Percentiles rank a stretch among this genome's conserved stretches.
Conservation (phyloP, 768 basidiomycete genomes). For the Asterophora parasitica region DNA sequence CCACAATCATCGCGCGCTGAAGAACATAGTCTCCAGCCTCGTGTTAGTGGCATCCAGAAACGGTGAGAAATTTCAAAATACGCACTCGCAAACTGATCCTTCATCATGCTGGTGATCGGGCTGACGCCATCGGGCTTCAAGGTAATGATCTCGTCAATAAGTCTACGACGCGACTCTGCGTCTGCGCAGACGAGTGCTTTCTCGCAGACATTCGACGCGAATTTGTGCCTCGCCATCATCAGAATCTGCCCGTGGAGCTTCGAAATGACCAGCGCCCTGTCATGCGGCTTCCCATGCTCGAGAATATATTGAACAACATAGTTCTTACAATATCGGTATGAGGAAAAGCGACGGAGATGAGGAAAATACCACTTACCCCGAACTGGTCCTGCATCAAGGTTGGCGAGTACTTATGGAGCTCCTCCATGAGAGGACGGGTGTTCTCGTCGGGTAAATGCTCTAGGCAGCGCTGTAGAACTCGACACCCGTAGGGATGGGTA, state of each 20-base stretch:
- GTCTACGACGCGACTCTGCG: slow-evolving; percentile 53
- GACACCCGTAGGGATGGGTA: slow-evolving; percentile 89
- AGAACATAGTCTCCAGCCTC: slow-evolving; percentile 70
- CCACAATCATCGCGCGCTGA: slow-evolving; percentile 68
- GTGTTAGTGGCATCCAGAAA: slow-evolving; percentile 2
- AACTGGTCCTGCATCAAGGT: slow-evolving; percentile 88
- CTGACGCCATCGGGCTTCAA: slow-evolving; percentile 61
- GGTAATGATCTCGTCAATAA: slow-evolving; percentile 81
- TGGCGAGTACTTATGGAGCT: slow-evolving; percentile 67
- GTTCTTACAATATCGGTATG: slow-evolving; percentile 46
- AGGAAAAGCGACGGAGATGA: slow-evolving; percentile 5
- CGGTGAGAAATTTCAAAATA: slow-evolving; percentile 11
- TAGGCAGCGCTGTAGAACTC: slow-evolving; percentile 90
- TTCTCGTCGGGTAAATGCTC: slow-evolving; percentile 73
- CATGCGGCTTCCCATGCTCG: slow-evolving; percentile 69
- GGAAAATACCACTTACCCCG: slow-evolving; percentile 53
- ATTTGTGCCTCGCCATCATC: slow-evolving; percentile 81
- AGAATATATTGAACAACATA: slow-evolving; percentile 95
- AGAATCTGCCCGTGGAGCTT: slow-evolving; percentile 76
- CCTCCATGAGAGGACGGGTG: slow-evolving; percentile 71
- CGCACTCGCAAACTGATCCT: slow-evolving; percentile 87
- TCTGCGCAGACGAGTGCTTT: slow-evolving; percentile 74
- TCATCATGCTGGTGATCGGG: slow-evolving; percentile 72
- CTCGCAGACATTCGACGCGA: slow-evolving; percentile 94
- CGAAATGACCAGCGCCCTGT: slow-evolving; percentile 60